Evolutionary conservation across 345 rosid species (phyloP), one percentile per base, ranked within the genome.

Genomic region (Carallia pectinifolia): DNA sequence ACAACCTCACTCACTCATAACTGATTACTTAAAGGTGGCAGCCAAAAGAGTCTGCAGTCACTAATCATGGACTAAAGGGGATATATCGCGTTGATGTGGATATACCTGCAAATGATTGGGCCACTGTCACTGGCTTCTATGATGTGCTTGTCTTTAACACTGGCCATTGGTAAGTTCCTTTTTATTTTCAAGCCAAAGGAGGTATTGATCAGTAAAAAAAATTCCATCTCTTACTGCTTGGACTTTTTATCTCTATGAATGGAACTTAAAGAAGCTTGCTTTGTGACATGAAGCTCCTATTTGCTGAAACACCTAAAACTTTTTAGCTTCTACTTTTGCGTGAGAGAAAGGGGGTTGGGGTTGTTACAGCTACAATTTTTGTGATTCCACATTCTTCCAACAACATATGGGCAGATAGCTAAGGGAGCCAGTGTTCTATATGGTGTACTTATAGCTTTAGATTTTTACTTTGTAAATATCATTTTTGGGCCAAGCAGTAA

Each of bases 131-230:
- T 64, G 76, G 77, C 79, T 90, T 91, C 74, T 94, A 89, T 31
- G 90, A 94, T 79, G 96, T 90, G 73, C 92, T 92, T 70, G 47
- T 94, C 52, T 90, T 90, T 39, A 94, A 92, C 67, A 91, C 97
- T 63, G 99, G 97, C 64, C 99, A 95, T 76, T 95, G 99, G 99
- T 95, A 88, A 73, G 59, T 56, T 56, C 52, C 66, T 69, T 66
- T 18, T 71, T 53, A 44, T 36, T 62, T 18, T 38, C 8, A 31
- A 30, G 27, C 10, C 30, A 10, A 36, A 7, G 18, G 3, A 1
- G 0, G 29, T 23, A 16, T 8, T 53, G 30, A 23, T 33, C 9
- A 40, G 19, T 37, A 12, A 61, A n/a, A 23, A 12, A 33, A n/a
- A 17, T 12, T 65, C 58, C 48, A 23, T 65, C 39, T 53, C 40